phyloP scores from a whole-genome alignment of 495 filamentous ascomycete species.

The Echria macrotheca region DNA sequence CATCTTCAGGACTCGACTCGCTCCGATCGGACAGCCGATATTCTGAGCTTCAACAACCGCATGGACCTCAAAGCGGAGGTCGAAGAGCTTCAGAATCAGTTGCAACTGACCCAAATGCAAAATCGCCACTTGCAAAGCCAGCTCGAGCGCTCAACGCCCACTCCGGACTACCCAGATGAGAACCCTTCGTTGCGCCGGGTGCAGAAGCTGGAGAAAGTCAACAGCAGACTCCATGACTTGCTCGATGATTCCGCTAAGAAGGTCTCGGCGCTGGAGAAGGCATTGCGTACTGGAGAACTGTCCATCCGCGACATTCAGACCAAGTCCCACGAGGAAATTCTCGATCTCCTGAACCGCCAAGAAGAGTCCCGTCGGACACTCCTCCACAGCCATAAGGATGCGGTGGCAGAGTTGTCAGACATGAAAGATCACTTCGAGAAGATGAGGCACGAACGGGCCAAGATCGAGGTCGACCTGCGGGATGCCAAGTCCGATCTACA shows the following conservation, averaged over 20 bases:
- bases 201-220: slow-evolving; percentile 88
- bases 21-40: slow-evolving; percentile 87
- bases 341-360: slow-evolving; percentile 88
- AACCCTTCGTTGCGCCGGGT: slow-evolving; percentile 77
- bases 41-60: slow-evolving; percentile 77
- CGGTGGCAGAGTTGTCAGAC: slow-evolving; percentile 76
- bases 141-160: slow-evolving; percentile 57
- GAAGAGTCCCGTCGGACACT: slow-evolving; percentile 81
- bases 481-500: slow-evolving; percentile 79
- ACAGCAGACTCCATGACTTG: slow-evolving; percentile 87
- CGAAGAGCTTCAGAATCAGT: slow-evolving; percentile 88
- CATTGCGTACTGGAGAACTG: slow-evolving; percentile 80
- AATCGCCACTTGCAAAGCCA: slow-evolving; percentile 92
- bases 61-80: slow-evolving; percentile 90
- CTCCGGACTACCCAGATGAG: slow-evolving; percentile 63
- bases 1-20: slow-evolving; percentile 65
- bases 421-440: slow-evolving; percentile 82
- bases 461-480: slow-evolving; percentile 82
- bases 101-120: slow-evolving; percentile 94
- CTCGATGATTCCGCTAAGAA: slow-evolving; percentile 93
- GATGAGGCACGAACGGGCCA: slow-evolving; percentile 69
- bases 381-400: slow-evolving; percentile 77
- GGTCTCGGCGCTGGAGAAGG: slow-evolving; percentile 83
- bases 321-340: slow-evolving; percentile 90
- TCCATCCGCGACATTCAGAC: slow-evolving; percentile 89